Conservation (phyloP, 306 rosid species). For the Malus sieversii region DNA sequence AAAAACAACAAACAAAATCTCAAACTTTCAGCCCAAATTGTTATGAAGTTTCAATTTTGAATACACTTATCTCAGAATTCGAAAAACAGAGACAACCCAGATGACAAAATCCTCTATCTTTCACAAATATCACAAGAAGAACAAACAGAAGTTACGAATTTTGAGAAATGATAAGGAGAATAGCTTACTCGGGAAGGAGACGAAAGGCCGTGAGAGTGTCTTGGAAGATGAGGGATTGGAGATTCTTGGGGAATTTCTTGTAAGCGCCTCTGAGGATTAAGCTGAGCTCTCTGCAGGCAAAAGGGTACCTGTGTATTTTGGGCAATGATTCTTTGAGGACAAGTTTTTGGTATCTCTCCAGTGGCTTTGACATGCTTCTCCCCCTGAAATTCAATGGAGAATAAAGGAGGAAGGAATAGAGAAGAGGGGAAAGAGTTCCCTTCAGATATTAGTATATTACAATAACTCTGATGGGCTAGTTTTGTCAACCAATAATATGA, state of each 20-base stretch:
- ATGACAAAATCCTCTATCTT: not conserved
- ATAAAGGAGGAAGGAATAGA: not conserved
- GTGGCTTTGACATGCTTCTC: conserved; percentile 33
- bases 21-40: not conserved
- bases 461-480: not conserved
- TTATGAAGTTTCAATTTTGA: not conserved
- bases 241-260: conserved; percentile 50
- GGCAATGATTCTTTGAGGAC: conserved; percentile 31
- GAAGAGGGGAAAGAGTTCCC: not conserved
- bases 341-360: conserved; percentile 54
- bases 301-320: conserved; percentile 43
- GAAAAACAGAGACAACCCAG: not conserved
- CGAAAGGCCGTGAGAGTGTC: conserved; percentile 73
- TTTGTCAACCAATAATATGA: too few relatives aligned
- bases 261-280: conserved; percentile 51
- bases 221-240: conserved; percentile 55
- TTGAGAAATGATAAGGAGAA: not conserved
- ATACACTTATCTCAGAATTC: not conserved
- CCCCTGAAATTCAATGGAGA: not conserved
- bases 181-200: conserved; percentile 63
- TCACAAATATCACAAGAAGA: not conserved
- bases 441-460: not conserved
- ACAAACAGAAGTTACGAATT: not conserved
- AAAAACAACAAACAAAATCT: not conserved
- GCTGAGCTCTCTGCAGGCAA: conserved; percentile 67